Evolutionary conservation across 805 yeast genomes (phyloP).

Genomic region (Tetrapisispora namnaoensis): DNA sequence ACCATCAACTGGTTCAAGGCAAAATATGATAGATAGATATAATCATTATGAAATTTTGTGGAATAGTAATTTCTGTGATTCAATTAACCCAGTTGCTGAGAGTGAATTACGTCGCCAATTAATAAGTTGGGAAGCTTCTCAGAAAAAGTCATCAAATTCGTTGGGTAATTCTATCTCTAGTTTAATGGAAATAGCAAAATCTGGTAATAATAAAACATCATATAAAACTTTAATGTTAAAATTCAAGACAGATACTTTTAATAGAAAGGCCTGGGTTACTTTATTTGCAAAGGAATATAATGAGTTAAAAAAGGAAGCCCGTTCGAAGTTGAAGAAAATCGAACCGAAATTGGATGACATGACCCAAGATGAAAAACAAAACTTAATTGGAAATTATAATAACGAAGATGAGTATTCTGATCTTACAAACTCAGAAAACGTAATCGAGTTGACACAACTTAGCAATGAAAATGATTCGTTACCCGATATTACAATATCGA

Average conservation of each 20-base stretch:
- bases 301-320: slow-evolving; percentile 32
- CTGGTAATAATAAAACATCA: slow-evolving; percentile 23
- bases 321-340: slow-evolving; percentile 9
- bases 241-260: slow-evolving; percentile 40
- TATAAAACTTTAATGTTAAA: slow-evolving; percentile 17
- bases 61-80: slow-evolving; percentile 69
- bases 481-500: neutral
- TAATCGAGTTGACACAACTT: neutral
- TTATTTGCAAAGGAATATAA: slow-evolving; percentile 34
- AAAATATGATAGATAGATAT: slow-evolving; percentile 57
- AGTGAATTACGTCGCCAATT: slow-evolving; percentile 46
- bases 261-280: slow-evolving; percentile 35
- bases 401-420: neutral
- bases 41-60: slow-evolving; percentile 66
- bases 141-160: slow-evolving; percentile 11
- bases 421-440: neutral
- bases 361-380: neutral
- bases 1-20: slow-evolving; percentile 53
- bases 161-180: slow-evolving; percentile 15
- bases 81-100: slow-evolving; percentile 52
- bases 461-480: neutral
- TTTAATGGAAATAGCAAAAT: slow-evolving; percentile 32
- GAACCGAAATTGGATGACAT: neutral
- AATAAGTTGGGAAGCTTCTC: slow-evolving; percentile 53
- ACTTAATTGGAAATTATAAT: neutral